Evolutionary conservation across 495 filamentous ascomycete genomes (phyloP), one percentile per base, ranked within the genome.

Genomic region (Acidomyces sp.): DNA sequence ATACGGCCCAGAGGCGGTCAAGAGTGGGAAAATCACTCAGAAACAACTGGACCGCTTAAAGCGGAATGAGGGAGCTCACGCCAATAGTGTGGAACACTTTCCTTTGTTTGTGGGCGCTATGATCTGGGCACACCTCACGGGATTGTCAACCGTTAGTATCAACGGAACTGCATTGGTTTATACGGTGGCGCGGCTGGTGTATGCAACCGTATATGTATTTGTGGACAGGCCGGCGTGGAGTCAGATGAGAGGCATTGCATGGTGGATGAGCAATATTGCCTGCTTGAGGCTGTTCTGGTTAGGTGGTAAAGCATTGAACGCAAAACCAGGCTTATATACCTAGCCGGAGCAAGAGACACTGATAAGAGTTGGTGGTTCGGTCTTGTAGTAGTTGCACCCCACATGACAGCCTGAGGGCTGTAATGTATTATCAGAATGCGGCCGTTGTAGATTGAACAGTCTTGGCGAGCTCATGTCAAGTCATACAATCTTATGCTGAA

Each of bases 71-170:
- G 53, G 61, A 0, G 65, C 68, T 12, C 63, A 69, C 45, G 60
- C 57, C 9, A 74, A 71, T 48, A 52, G 63, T 0, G 52, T 70
- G 4, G 70, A 72, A 51, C 59, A 64, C 18, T 72, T 57, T 43
- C 33, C 65, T 0, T 41, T 73, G 6, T 66, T 72, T 48, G 63
- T 60, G 3, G 63, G 18, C 0, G 30, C 29, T 5, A 35, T 53
- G 34, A 9, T 37, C 22, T 49, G 22, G n/a, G 27, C 37, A 19
- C 15, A 29, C 22, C 26, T 60, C 10, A 56, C 65, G 4, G 60
- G 62, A n/a, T 45, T 70, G 9, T 53, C 61, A 9, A 49, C 39
- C 2, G 46, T 55, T 23, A 54, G 50, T 0, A 57, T 72, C 43
- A 71, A 72, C 43, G 48, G 42, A 3, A 56, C 64, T 5, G 62